Percentiles rank a stretch among this genome's conserved stretches.
phyloP scores from a whole-genome alignment of 192 early-diverging fungal genomes.

The Rhizoclosmatium globosum region DNA sequence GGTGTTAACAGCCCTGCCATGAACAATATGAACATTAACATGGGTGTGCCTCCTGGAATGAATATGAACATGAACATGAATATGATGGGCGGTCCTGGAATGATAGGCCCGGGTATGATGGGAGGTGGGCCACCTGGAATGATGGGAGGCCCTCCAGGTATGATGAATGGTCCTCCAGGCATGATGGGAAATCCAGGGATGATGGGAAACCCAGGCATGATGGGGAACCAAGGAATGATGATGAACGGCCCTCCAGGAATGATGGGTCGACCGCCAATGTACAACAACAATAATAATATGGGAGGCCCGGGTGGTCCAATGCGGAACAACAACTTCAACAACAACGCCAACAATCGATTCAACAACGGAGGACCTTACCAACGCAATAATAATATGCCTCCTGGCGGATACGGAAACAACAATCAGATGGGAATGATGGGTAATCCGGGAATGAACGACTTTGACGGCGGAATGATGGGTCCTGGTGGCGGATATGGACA shows the following conservation, averaged over 20 bases:
- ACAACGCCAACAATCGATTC: not conserved
- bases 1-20: not conserved
- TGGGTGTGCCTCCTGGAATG: not conserved
- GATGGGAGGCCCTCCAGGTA: no score
- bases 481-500: no score
- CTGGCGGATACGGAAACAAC: no score
- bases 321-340: constrained; percentile 2
- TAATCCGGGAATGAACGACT: no score
- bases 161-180: not conserved
- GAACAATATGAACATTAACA: not conserved
- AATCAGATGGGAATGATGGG: no score
- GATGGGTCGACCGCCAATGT: not conserved
- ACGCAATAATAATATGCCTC: not conserved
- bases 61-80: not conserved
- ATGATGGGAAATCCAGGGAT: not conserved
- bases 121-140: not conserved
- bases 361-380: not conserved
- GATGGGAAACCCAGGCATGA: not conserved
- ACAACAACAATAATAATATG: not conserved
- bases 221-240: not conserved
- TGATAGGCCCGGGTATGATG: not conserved
- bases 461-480: no score
- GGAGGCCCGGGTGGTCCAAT: not conserved
- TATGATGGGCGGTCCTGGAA: not conserved
- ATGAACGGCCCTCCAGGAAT: not conserved